Evolutionary conservation across 345 rosid species (phyloP).

Genomic region (Crucihimalaya himalaica): DNA sequence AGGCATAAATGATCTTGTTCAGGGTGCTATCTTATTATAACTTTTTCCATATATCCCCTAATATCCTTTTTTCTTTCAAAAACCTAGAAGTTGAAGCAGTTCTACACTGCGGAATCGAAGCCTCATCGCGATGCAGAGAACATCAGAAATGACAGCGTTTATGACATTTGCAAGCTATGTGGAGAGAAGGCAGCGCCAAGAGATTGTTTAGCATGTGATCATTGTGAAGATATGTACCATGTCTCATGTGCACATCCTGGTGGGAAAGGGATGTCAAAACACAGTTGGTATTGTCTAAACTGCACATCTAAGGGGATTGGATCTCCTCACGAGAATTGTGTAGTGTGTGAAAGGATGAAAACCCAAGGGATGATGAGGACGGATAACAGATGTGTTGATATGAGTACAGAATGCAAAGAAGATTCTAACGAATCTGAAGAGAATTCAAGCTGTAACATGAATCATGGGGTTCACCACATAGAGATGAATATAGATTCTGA

Average conservation of each 20-base stretch:
- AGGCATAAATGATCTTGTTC: neutral
- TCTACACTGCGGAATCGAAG: conserved; percentile 40
- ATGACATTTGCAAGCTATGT: conserved; percentile 56
- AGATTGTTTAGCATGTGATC: conserved; percentile 79
- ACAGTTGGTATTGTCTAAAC: conserved; percentile 72
- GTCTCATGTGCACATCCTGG: conserved; percentile 79
- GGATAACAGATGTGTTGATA: conserved; percentile 40
- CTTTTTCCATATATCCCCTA: conserved; percentile 6
- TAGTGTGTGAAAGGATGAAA: conserved; percentile 66
- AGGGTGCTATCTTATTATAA: neutral
- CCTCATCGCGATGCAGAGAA: conserved; percentile 51
- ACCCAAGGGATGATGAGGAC: conserved; percentile 38
- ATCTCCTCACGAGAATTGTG: conserved; percentile 73
- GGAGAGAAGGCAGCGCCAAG: conserved; percentile 64
- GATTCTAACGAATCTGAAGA: conserved; percentile 43
- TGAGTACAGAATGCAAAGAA: conserved; percentile 38
- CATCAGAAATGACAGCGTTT: conserved; percentile 40
- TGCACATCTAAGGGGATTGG: conserved; percentile 65
- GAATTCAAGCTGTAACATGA: conserved; percentile 46
- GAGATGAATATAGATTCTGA: conserved; percentile 21
- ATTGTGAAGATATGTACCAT: conserved; percentile 85
- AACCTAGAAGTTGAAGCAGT: conserved; percentile 45
- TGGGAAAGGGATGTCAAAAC: conserved; percentile 58
- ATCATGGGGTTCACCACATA: conserved; percentile 36
- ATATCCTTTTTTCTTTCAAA: neutral